Base-by-base conservation (phyloP, 2,329 filamentous ascomycete species). In the Penicillium sp. region DNA sequence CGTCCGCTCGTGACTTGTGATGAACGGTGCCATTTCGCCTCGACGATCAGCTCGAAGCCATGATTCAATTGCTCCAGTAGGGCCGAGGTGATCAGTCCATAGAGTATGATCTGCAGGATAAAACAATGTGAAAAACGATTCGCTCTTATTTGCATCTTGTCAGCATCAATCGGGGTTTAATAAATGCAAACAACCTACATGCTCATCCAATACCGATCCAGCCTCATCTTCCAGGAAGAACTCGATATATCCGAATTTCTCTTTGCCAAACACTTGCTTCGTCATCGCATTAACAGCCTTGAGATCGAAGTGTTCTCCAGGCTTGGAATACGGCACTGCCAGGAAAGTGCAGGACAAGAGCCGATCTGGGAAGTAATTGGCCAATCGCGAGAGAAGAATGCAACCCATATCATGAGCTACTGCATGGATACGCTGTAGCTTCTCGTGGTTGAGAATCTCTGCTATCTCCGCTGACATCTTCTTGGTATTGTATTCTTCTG, bases 381-480 rank as follows among this genome's bases (percentile, higher is more conserved):
- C 50, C n/a, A 57, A 27, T 16, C 55, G 44, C 1, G 55, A 57
- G 10, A 59, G 40, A 8, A 60, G 34, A 26, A 37, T 43, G 38
- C 48, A 48, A 9, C 55, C 55, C 13, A 30, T 51, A 37, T 60
- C 56, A 34, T 59, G 56, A 0, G 42, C 52, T 2, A 60, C 54
- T 2, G 45, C 49, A 34, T 55, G 45, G 4, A 51, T 47, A n/a
- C 30, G 39, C 2, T 20, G 12, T 0, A 59, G 15, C 1, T 41
- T 32, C 32, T 61, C 56, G 17, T 44, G 17, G 15, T 61, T 48
- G 4, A 69, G 40, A 4, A 69, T 47, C 16, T 61, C 56, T 11
- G 55, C 32, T 11, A 69, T 47, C 16, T 69, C 59, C 1, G 39
- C 43, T 0, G 54, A 49, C 57, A 68, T 63, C 3, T 28, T 35